Evolutionary conservation across 495 filamentous ascomycete species (phyloP).

Genomic region (Thozetella sp.): DNA sequence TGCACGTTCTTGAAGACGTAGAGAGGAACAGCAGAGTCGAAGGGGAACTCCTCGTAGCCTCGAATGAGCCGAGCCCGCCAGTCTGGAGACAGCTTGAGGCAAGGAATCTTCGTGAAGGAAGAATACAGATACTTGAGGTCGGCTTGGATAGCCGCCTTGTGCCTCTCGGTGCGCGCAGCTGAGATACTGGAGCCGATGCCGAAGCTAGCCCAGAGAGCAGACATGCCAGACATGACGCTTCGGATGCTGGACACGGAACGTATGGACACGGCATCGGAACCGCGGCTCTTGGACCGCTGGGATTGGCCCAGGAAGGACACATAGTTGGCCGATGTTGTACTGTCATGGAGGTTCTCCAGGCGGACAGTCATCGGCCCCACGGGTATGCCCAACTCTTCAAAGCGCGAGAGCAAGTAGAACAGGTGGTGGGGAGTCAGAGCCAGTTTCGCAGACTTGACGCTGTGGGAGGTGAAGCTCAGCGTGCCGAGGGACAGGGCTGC

Average conservation of each 20-base stretch:
- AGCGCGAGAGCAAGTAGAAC: constrained; percentile 92
- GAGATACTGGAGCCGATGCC: constrained; percentile 75
- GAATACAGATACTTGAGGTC: constrained; percentile 97
- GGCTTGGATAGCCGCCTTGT: constrained; percentile 78
- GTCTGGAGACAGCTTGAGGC: constrained; percentile 83
- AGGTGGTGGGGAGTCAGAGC: constrained; percentile 96
- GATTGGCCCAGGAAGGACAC: constrained; percentile 90
- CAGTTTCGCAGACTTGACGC: constrained; percentile 84
- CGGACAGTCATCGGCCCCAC: constrained; percentile 96
- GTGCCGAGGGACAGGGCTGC: constrained; percentile 84
- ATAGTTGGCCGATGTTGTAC: constrained; percentile 84
- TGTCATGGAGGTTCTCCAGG: constrained; percentile 90
- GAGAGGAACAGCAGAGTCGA: constrained; percentile 95
- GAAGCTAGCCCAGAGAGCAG: constrained; percentile 86
- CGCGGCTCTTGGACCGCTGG: constrained; percentile 71
- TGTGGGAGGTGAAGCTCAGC: constrained; percentile 80
- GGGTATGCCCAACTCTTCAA: constrained; percentile 86
- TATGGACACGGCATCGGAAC: constrained; percentile 85
- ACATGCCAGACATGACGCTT: constrained; percentile 97
- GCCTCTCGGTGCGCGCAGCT: constrained; percentile 78
- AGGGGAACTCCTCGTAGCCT: constrained; percentile 96
- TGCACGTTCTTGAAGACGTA: constrained; percentile 96
- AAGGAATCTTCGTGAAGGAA: constrained; percentile 97
- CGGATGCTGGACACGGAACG: constrained; percentile 95
- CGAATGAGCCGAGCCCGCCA: constrained; percentile 84